Percentiles rank a stretch among this genome's conserved stretches.
Evolutionary conservation across 2,329 filamentous ascomycete species (phyloP).

Genomic region (Fusarium sp.): DNA sequence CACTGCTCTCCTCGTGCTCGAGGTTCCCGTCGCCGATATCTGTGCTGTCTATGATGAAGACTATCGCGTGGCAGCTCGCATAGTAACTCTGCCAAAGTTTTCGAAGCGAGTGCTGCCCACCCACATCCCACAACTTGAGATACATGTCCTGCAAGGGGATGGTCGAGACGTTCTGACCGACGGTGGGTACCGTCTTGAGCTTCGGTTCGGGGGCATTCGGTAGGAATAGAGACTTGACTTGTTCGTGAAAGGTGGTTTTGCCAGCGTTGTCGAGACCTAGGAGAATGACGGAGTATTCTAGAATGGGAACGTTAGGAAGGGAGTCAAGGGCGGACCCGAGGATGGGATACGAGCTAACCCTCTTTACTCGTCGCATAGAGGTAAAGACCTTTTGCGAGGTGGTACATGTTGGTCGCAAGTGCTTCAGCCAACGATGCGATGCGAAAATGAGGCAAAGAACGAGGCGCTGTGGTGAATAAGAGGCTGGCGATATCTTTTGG

Average conservation of each 20-base stretch:
- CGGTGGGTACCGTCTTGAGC: slow-evolving; percentile 91
- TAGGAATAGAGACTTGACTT: slow-evolving; percentile 90
- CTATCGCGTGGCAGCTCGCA: slow-evolving; percentile 91
- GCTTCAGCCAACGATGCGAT: neutral
- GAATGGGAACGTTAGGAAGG: slow-evolving; percentile 4
- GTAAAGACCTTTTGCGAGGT: slow-evolving; percentile 94
- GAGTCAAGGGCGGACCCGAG: slow-evolving; percentile 5
- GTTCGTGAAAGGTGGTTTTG: slow-evolving; percentile 97
- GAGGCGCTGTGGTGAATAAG: neutral
- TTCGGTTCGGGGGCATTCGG: slow-evolving; percentile 70
- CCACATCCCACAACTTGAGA: slow-evolving; percentile 98
- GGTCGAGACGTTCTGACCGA: slow-evolving; percentile 95
- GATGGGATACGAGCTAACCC: slow-evolving; percentile 62
- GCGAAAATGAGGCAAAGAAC: neutral
- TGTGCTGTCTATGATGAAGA: slow-evolving; percentile 96
- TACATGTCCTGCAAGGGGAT: slow-evolving; percentile 94
- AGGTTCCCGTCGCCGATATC: slow-evolving; percentile 89
- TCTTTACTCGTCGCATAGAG: slow-evolving; percentile 97
- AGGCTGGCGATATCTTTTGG: neutral
- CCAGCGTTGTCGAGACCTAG: slow-evolving; percentile 98
- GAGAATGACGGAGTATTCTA: slow-evolving; percentile 96
- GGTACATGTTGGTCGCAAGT: slow-evolving; percentile 75
- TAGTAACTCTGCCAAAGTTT: slow-evolving; percentile 98
- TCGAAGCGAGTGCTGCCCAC: slow-evolving; percentile 88
- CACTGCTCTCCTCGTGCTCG: slow-evolving; percentile 59